Evolutionary conservation across 2,329 filamentous ascomycete genomes (phyloP).

Genomic region (Monosporascus cannonballus): DNA sequence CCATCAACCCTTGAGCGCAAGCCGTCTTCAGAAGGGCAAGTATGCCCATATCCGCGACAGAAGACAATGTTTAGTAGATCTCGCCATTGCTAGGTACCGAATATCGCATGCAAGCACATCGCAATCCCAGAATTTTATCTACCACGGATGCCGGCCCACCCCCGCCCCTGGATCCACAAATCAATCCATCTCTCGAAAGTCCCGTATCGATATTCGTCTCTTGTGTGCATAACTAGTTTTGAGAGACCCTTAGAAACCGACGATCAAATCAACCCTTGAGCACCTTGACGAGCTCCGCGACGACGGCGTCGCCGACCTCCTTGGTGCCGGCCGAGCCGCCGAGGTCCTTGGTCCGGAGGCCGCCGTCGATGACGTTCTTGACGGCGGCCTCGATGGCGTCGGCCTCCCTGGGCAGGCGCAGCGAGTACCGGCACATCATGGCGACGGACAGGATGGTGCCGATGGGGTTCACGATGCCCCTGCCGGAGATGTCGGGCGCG

Average conservation of each 20-base stretch:
- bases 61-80: too few species aligned
- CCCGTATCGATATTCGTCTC: too few species aligned
- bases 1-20: too few species aligned
- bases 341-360: conserved; percentile 77
- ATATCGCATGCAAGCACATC: too few species aligned
- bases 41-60: too few species aligned
- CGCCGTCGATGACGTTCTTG: conserved; percentile 69
- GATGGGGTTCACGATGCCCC: conserved; percentile 87
- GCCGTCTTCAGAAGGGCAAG: too few species aligned
- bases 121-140: too few species aligned
- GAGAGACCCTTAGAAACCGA: background rate
- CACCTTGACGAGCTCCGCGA: conserved; percentile 64
- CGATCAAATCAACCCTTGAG: conserved; percentile 39
- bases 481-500: conserved; percentile 87
- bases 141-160: too few species aligned
- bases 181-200: too few species aligned
- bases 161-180: too few species aligned
- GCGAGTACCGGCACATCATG: conserved; percentile 94
- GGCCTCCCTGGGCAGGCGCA: conserved; percentile 72
- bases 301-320: conserved; percentile 76
- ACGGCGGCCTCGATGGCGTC: conserved; percentile 77
- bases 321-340: conserved; percentile 68
- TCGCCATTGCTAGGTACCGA: too few species aligned
- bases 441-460: conserved; percentile 87
- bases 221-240: background rate